phyloP scores from a whole-genome alignment of 768 basidiomycete genomes.

The Hortiboletus campestris region DNA sequence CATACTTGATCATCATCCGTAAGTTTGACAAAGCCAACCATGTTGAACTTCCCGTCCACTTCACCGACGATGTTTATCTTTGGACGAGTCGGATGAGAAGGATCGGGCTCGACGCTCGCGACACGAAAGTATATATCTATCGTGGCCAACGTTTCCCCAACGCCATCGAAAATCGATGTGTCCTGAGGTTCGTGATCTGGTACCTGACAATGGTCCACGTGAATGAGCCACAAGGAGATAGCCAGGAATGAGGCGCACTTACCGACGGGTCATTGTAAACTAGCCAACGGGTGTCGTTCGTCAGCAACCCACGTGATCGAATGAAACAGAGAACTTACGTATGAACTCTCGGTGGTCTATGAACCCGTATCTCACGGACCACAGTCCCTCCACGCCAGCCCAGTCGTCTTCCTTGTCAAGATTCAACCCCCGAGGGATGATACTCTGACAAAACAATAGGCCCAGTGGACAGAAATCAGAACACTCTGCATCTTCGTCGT shows the following conservation, averaged over 20 bases:
- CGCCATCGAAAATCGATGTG: conserved; percentile 47
- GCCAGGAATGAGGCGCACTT: not conserved
- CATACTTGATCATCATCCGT: conserved; percentile 56
- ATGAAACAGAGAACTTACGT: conserved; percentile 39
- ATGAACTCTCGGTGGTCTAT: conserved; percentile 66
- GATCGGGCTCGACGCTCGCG: conserved; percentile 41
- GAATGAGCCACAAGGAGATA: not conserved
- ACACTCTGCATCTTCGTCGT: conserved; percentile 32
- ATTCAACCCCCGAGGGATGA: conserved; percentile 40
- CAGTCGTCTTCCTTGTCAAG: conserved; percentile 32
- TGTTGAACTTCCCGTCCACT: conserved; percentile 46
- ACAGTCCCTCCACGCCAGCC: conserved; percentile 50
- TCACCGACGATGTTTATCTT: conserved; percentile 53
- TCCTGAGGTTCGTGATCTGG: conserved; percentile 37
- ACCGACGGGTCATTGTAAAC: conserved; percentile 49
- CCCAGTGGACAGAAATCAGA: conserved; percentile 43
- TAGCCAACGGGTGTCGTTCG: conserved; percentile 16
- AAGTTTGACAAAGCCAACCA: conserved; percentile 55
- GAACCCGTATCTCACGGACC: conserved; percentile 67
- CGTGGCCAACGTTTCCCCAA: conserved; percentile 51
- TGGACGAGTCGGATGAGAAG: conserved; percentile 49
- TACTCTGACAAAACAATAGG: conserved; percentile 52
- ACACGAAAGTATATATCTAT: conserved; percentile 48
- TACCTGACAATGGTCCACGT: conserved; percentile 17
- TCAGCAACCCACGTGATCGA: conserved; percentile 2